Conservation (phyloP, 345 rosid genomes). For the Populus nigra region DNA sequence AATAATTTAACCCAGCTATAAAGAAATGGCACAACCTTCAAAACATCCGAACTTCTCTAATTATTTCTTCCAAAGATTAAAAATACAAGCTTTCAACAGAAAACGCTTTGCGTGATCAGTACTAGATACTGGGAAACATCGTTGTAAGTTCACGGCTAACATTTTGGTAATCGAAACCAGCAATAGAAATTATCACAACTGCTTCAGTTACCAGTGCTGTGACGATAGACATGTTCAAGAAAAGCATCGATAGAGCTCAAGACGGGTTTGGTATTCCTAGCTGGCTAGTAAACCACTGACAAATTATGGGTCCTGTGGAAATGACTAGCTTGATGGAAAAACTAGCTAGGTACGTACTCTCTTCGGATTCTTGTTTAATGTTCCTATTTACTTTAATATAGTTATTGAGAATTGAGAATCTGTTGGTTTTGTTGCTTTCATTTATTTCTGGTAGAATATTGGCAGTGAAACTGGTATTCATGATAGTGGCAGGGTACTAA, state of each 20-base stretch:
- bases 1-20: not conserved
- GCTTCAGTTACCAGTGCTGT: not conserved
- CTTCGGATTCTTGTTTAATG: not conserved
- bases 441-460: not conserved
- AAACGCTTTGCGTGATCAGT: not conserved
- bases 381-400: not conserved
- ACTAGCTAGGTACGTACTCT: not conserved
- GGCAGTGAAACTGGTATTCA: not conserved
- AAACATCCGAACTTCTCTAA: not conserved
- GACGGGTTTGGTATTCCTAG: not conserved
- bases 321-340: not conserved
- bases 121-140: not conserved
- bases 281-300: not conserved
- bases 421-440: not conserved
- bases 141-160: not conserved
- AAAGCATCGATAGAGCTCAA: not conserved
- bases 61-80: not conserved
- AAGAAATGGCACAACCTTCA: not conserved
- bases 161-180: not conserved
- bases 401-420: not conserved
- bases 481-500: not conserved
- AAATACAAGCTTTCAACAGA: not conserved
- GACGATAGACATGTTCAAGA: not conserved
- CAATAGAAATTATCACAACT: not conserved
- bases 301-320: not conserved